Evolutionary conservation across 129 eudicot species (phyloP).

Genomic region (Solidago caesia): DNA sequence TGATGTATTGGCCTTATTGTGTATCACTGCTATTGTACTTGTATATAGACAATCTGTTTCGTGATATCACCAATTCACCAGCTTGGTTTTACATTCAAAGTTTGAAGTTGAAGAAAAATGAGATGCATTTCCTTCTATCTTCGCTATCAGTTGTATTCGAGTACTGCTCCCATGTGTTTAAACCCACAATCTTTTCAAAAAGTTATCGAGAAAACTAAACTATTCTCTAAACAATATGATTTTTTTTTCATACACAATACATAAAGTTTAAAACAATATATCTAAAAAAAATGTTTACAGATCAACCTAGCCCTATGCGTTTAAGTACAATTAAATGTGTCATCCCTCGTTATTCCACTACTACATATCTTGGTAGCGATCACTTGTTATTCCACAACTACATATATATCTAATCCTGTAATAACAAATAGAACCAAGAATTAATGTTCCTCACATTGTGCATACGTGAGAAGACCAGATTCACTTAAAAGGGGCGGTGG

Average conservation of each 20-base stretch:
- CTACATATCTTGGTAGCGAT: too few relatives aligned
- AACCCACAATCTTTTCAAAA: conserved; percentile 54
- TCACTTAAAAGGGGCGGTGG: conserved; percentile 97
- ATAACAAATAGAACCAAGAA: not conserved
- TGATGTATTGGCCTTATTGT: conserved; percentile 12
- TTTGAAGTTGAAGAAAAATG: conserved; percentile 12
- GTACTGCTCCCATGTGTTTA: conserved; percentile 85
- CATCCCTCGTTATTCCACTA: too few relatives aligned
- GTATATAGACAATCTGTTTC: conserved; percentile 1
- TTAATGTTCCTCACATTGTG: conserved; percentile 59
- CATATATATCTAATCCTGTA: too few relatives aligned
- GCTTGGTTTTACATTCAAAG: conserved; percentile 1
- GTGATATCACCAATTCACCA: not conserved
- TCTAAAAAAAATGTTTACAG: too few relatives aligned
- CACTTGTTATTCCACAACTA: too few relatives aligned
- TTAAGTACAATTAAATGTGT: too few relatives aligned
- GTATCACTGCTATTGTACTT: conserved; percentile 13
- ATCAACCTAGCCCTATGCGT: too few relatives aligned
- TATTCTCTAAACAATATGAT: too few relatives aligned
- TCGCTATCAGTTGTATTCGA: conserved; percentile 41
- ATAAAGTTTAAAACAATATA: too few relatives aligned
- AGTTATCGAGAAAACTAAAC: too few relatives aligned
- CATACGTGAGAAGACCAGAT: conserved; percentile 92
- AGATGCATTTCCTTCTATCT: conserved; percentile 1
- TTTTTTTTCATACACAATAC: too few relatives aligned